phyloP scores from a whole-genome alignment of 2,329 filamentous ascomycete genomes.

The Fusarium protoensiforme region DNA sequence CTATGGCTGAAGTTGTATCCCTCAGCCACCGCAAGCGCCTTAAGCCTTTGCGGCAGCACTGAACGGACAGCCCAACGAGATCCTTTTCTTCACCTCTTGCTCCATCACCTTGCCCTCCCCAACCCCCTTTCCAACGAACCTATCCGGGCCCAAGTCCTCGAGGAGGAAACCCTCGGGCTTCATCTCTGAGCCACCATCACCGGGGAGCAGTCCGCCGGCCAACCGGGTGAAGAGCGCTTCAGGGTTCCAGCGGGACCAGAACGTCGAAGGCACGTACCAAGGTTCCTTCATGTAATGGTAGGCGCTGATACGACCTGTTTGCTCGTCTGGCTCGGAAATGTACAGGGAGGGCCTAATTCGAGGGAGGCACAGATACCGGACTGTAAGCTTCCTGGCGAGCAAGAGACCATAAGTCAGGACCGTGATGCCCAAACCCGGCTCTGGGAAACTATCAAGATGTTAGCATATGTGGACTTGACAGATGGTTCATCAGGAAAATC shows the following conservation, averaged over 20 bases:
- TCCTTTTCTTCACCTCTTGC: conserved; percentile 45
- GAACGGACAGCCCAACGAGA: conserved; percentile 59
- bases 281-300: conserved; percentile 69
- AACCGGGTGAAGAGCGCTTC: conserved; percentile 59
- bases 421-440: conserved; percentile 52
- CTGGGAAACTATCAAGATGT: conserved; percentile 52
- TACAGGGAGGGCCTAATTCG: conserved; percentile 56
- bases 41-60: background rate
- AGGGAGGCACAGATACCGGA: conserved; percentile 71
- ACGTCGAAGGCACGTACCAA: conserved; percentile 70
- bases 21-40: background rate
- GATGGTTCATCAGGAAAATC: conserved; percentile 24
- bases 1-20: background rate
- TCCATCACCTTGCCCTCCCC: conserved; percentile 51
- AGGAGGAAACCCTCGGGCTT: conserved; percentile 64
- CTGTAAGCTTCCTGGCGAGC: conserved; percentile 61
- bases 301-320: conserved; percentile 63
- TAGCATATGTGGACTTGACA: conserved; percentile 3
- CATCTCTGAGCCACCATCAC: conserved; percentile 51
- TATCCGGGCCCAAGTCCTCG: conserved; percentile 71
- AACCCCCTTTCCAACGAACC: conserved; percentile 62
- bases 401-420: conserved; percentile 60
- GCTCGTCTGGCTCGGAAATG: conserved; percentile 61
- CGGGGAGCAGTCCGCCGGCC: conserved; percentile 59
- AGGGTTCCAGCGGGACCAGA: conserved; percentile 72